These are phyloP conservation scores for Truncatella angustata DNA, from an alignment of 2,329 filamentous ascomycete genomes.

Conservation along the genomic window DNA sequence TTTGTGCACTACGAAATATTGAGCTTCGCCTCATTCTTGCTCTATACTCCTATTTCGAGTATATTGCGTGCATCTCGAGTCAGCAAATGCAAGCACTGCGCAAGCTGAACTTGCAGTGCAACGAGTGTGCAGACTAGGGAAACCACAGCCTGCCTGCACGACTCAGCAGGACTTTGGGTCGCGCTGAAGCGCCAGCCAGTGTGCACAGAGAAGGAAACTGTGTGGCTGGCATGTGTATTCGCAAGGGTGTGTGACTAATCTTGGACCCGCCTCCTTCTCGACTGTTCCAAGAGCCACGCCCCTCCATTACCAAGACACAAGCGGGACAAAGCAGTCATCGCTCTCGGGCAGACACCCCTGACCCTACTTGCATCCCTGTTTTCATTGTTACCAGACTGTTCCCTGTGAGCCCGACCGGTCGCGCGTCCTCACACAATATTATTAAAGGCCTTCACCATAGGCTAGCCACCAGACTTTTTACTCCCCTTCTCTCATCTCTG, in stretches of 20 bases:
- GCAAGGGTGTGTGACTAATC: slow-evolving; percentile 14
- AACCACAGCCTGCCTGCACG: slow-evolving; percentile 2
- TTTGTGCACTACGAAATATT: background rate
- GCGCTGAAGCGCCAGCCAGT: too few species aligned
- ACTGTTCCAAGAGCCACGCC: slow-evolving; percentile 3
- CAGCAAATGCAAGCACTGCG: slow-evolving; percentile 6
- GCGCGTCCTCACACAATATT: slow-evolving; percentile 11
- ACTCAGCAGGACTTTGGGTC: too few species aligned
- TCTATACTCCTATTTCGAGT: background rate
- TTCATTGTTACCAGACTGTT: slow-evolving; percentile 10
- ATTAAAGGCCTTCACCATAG: slow-evolving; percentile 24
- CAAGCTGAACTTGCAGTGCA: slow-evolving; percentile 7
- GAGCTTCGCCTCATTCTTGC: background rate
- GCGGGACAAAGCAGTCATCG: background rate
- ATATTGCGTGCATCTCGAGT: background rate
- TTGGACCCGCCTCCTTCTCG: slow-evolving; percentile 8
- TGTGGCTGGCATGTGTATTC: slow-evolving; percentile 10
- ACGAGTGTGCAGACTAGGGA: too few species aligned
- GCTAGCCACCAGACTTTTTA: slow-evolving; percentile 17
- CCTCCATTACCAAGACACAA: slow-evolving; percentile 10
- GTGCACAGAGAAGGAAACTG: slow-evolving; percentile 4
- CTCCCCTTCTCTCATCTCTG: slow-evolving; percentile 25
- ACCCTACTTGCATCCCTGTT: slow-evolving; percentile 6
- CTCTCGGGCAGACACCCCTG: background rate
- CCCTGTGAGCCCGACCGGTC: slow-evolving; percentile 1